Evolutionary conservation across 805 yeast genomes (phyloP).

Genomic region (Lipomyces orientalis): DNA sequence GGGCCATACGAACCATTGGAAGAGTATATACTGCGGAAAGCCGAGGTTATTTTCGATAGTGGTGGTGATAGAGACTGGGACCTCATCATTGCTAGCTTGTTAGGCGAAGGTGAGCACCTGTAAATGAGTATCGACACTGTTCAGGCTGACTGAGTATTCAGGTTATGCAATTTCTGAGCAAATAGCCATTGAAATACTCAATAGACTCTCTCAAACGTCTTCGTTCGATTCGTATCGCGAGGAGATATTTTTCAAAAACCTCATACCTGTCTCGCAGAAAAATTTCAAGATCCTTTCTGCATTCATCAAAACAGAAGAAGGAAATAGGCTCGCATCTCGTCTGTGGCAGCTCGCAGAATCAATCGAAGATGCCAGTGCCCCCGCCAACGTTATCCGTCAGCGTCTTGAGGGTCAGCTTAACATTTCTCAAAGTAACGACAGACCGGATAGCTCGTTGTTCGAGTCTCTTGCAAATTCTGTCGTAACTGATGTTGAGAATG

Average conservation of each 20-base stretch:
- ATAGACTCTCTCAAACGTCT: slow-evolving; percentile 7
- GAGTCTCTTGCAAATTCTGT: slow-evolving; percentile 29
- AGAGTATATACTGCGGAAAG: slow-evolving; percentile 10
- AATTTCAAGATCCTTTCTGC: slow-evolving; percentile 41
- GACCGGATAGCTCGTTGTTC: slow-evolving; percentile 12
- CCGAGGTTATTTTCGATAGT: slow-evolving; percentile 15
- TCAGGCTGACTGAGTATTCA: neutral
- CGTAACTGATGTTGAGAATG: slow-evolving; percentile 27
- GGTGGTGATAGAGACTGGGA: slow-evolving; percentile 24
- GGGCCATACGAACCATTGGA: slow-evolving; percentile 15
- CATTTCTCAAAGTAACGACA: neutral
- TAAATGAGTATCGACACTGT: neutral
- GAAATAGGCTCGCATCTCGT: slow-evolving; percentile 48
- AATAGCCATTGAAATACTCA: slow-evolving; percentile 14
- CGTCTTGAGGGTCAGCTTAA: slow-evolving; percentile 32
- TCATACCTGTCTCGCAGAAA: slow-evolving; percentile 15
- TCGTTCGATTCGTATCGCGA: slow-evolving; percentile 43
- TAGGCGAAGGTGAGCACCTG: slow-evolving; percentile 5
- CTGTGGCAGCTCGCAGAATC: slow-evolving; percentile 36
- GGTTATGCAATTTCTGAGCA: slow-evolving; percentile 13
- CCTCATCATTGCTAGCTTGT: slow-evolving; percentile 16
- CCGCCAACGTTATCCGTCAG: slow-evolving; percentile 26
- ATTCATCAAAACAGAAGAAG: slow-evolving; percentile 44
- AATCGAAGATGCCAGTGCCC: slow-evolving; percentile 8
- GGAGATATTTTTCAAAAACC: slow-evolving; percentile 43